Conservation (phyloP, 1,284 basidiomycete species). For the Coniferiporia weirii region DNA sequence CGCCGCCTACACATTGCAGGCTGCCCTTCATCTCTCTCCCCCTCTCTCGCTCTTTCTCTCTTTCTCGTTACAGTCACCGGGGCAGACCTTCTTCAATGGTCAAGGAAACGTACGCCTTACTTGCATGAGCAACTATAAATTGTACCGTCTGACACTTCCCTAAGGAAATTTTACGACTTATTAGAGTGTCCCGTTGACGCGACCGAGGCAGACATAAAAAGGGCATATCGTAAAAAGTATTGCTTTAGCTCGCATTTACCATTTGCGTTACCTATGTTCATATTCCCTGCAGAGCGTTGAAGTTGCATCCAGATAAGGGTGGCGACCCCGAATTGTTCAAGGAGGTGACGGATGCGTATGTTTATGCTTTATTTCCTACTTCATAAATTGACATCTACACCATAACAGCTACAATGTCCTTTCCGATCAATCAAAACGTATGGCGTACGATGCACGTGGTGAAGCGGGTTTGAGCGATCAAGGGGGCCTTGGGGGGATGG, state of each 20-base stretch:
- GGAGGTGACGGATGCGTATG: conserved; percentile 93
- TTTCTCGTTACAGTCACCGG: neutral
- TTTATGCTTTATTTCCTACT: conserved; percentile 17
- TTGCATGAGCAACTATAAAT: conserved; percentile 5
- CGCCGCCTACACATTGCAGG: no score
- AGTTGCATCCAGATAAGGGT: conserved; percentile 94
- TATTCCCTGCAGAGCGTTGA: conserved; percentile 61
- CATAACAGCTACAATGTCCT: conserved; percentile 82
- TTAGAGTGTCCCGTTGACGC: conserved; percentile 76
- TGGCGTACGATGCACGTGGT: conserved; percentile 87
- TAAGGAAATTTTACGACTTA: conserved; percentile 82
- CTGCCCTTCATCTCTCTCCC: no score
- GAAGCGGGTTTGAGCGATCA: conserved; percentile 88
- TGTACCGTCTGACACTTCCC: conserved; percentile 29
- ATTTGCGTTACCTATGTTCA: neutral
- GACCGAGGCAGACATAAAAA: conserved; percentile 82
- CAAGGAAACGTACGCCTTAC: conserved; percentile 54
- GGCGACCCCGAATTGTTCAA: conserved; percentile 98
- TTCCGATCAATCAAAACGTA: conserved; percentile 83
- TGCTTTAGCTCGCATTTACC: conserved; percentile 12
- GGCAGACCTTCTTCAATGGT: conserved; percentile 41
- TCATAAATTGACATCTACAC: conserved; percentile 3
- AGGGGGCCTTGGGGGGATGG: conserved; percentile 93
- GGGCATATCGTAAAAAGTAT: conserved; percentile 92
- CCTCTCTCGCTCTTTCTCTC: neutral